Conservation (phyloP, 768 basidiomycete species). For the Lactarius trivialis region DNA sequence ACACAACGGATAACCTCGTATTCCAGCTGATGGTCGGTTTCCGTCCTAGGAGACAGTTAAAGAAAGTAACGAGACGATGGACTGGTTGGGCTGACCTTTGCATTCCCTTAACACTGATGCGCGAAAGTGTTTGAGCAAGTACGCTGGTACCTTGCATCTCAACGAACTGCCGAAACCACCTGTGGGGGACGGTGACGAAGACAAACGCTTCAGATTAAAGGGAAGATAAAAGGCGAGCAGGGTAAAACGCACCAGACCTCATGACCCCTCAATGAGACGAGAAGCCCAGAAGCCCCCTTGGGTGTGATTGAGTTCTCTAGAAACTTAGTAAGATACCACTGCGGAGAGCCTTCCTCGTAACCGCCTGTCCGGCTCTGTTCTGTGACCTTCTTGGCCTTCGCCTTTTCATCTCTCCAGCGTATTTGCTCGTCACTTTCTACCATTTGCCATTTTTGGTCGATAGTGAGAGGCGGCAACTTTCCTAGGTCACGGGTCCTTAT, state of each 20-base stretch:
- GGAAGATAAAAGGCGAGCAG: neutral
- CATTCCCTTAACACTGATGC: constrained; percentile 62
- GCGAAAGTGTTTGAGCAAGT: constrained; percentile 68
- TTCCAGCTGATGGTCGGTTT: constrained; percentile 66
- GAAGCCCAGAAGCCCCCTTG: constrained; percentile 71
- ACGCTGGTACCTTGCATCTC: constrained; percentile 77
- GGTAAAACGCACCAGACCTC: constrained; percentile 57
- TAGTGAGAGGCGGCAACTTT: constrained; percentile 50
- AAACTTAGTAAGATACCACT: constrained; percentile 91
- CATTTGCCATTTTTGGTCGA: constrained; percentile 90
- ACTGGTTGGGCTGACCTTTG: constrained; percentile 42
- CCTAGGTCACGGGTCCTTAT: constrained; percentile 61
- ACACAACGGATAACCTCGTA: constrained; percentile 87
- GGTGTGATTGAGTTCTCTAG: constrained; percentile 78
- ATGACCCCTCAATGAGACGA: constrained; percentile 72
- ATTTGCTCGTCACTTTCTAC: constrained; percentile 78
- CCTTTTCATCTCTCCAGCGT: constrained; percentile 68
- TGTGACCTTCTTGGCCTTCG: constrained; percentile 49
- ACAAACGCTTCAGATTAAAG: neutral
- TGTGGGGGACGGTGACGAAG: constrained; percentile 30
- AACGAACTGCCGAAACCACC: constrained; percentile 79
- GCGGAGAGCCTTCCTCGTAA: constrained; percentile 66
- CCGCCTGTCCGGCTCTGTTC: constrained; percentile 50
- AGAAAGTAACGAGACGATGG: neutral
- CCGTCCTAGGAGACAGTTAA: constrained; percentile 37